Evolutionary conservation across 495 filamentous ascomycete species (phyloP).

Genomic region (Parachaetomium inaequale): DNA sequence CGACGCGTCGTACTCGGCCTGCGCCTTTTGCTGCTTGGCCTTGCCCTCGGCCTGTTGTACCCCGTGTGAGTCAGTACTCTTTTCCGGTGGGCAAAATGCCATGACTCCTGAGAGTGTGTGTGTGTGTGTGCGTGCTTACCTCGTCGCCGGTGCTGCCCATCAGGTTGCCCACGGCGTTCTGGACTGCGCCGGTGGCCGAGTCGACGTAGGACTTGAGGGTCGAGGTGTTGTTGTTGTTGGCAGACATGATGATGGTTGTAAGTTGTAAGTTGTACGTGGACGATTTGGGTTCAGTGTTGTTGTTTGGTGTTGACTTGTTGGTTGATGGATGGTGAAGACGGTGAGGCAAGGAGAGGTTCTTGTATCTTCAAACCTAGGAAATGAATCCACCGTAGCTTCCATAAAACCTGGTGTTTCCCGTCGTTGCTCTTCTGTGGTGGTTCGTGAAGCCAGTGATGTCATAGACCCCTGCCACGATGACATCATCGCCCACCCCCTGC

Average conservation of each 20-base stretch:
- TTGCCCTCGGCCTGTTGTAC: slow-evolving; percentile 45
- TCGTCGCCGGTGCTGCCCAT: slow-evolving; percentile 71
- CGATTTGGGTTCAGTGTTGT: slow-evolving; percentile 13
- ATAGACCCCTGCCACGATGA: slow-evolving; percentile 15
- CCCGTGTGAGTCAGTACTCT: slow-evolving; percentile 5
- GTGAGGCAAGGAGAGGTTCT: neutral
- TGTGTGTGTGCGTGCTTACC: slow-evolving; percentile 4
- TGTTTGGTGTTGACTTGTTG: slow-evolving; percentile 7
- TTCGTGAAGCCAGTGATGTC: slow-evolving; percentile 18
- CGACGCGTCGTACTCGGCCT: slow-evolving; percentile 63
- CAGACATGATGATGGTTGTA: slow-evolving; percentile 53
- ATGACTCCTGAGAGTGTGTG: too few relatives aligned
- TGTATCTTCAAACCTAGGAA: neutral
- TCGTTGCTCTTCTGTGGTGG: neutral
- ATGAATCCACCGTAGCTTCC: neutral
- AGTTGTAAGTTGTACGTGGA: neutral
- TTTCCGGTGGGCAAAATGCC: neutral
- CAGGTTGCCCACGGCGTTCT: slow-evolving; percentile 65
- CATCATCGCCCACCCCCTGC: slow-evolving; percentile 17
- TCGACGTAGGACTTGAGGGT: slow-evolving; percentile 80
- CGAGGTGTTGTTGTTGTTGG: slow-evolving; percentile 58
- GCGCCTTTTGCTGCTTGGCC: slow-evolving; percentile 55
- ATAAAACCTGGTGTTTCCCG: neutral
- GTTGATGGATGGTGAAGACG: neutral
- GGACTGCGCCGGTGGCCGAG: slow-evolving; percentile 67